Evolutionary conservation across 2,329 filamentous ascomycete species (phyloP).

Genomic region (Diaporthe longicolla): DNA sequence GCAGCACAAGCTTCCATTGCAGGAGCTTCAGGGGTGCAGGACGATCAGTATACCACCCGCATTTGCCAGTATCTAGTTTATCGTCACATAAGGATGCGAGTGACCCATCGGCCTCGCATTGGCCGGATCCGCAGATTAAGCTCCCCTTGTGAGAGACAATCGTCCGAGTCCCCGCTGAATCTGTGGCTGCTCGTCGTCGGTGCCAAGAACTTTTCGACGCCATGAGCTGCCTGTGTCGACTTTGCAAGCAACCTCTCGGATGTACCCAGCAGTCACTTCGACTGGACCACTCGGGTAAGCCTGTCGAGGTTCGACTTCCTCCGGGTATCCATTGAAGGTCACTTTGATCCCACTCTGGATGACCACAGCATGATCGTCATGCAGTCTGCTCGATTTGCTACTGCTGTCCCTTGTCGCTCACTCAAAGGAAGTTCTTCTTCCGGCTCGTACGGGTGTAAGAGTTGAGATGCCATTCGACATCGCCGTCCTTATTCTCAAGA

Average conservation of each 20-base stretch:
- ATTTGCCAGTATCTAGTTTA: background rate
- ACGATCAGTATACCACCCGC: background rate
- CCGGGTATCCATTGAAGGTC: background rate
- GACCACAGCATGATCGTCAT: background rate
- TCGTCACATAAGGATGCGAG: background rate
- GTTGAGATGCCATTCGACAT: conserved; percentile 96
- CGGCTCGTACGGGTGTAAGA: conserved; percentile 93
- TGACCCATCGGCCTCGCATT: background rate
- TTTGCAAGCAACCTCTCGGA: background rate
- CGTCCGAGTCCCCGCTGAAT: background rate
- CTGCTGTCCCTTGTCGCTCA: background rate
- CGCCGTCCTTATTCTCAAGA: conserved; percentile 93
- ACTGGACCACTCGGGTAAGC: background rate
- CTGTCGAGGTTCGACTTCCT: background rate
- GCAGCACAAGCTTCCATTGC: background rate
- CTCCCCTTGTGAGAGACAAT: too few relatives aligned
- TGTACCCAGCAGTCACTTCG: background rate
- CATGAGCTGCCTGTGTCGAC: background rate
- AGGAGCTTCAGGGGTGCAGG: too few relatives aligned
- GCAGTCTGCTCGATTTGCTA: background rate
- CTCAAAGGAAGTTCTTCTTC: conserved; percentile 95
- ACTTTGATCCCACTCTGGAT: background rate
- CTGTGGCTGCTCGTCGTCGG: background rate
- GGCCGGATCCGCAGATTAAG: background rate
- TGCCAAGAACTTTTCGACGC: background rate